phyloP scores from a whole-genome alignment of 2,329 filamentous ascomycete species.

The Chrysosporium queenslandicum region DNA sequence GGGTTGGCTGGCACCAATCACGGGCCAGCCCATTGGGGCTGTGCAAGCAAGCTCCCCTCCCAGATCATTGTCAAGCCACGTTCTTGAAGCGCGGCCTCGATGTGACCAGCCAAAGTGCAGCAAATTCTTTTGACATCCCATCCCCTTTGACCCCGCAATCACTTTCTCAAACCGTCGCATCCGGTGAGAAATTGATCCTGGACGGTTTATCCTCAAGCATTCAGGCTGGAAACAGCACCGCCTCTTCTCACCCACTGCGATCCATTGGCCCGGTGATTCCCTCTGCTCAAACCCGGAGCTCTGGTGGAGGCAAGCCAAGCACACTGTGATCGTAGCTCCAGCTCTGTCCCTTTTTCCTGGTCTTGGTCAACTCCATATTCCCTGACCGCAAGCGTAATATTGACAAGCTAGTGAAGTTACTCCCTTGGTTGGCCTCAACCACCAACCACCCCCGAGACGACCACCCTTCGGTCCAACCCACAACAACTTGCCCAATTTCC shows the following conservation, averaged over 20 bases:
- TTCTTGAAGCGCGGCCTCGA: background rate
- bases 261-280: background rate
- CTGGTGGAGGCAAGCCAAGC: background rate
- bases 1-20: background rate
- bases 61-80: background rate
- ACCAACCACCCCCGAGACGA: conserved; percentile 1
- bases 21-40: background rate
- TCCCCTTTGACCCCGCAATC: too few relatives aligned
- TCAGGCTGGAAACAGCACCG: too few relatives aligned
- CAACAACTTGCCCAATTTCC: background rate
- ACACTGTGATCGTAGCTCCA: too few relatives aligned
- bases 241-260: too few relatives aligned
- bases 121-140: too few relatives aligned
- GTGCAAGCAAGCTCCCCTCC: background rate
- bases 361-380: too few relatives aligned
- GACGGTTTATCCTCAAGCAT: too few relatives aligned
- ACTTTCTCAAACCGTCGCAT: too few relatives aligned
- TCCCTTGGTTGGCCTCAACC: conserved; percentile 1
- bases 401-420: background rate
- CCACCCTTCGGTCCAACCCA: background rate
- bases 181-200: too few relatives aligned
- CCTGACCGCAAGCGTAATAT: too few relatives aligned
- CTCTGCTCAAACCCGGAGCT: background rate
- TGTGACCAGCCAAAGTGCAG: too few relatives aligned
- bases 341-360: too few relatives aligned